A percentile compares a stretch with the other conserved stretches of the same genome.
These are phyloP conservation scores for Botrytis porri DNA, from an alignment of 2,329 filamentous ascomycete species.

Conservation along the genomic window DNA sequence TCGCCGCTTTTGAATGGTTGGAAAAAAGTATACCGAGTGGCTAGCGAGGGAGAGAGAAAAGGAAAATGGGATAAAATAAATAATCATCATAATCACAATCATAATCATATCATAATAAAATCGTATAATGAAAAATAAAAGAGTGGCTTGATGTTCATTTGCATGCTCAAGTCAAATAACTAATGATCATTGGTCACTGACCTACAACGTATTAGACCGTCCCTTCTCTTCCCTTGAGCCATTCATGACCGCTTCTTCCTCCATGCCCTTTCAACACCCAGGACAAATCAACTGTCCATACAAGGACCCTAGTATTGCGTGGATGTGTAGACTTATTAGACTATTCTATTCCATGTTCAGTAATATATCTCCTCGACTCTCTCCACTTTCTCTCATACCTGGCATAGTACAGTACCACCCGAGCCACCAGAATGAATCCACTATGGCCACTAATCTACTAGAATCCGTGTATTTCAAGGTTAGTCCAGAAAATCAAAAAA, in stretches of 20 bases:
- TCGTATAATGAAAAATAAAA: neutral
- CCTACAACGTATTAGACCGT: neutral
- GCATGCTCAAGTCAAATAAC: neutral
- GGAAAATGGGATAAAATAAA: conserved; percentile 1
- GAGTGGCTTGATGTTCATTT: conserved; percentile 5
- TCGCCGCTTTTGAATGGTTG: conserved; percentile 9
- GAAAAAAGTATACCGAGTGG: neutral
- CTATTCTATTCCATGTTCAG: conserved; percentile 2
- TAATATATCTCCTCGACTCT: conserved; percentile 3
- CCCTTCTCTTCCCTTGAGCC: neutral
- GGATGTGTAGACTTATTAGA: neutral
- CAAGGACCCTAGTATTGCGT: conserved; percentile 11
- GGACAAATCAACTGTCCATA: neutral
- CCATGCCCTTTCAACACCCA: neutral
- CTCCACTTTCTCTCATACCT: conserved; percentile 2
- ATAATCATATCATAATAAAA: neutral
- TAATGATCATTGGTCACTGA: neutral
- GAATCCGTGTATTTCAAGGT: neutral
- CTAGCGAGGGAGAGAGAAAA: neutral
- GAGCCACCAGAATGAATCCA: conserved; percentile 5
- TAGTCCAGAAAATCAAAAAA: conserved; percentile 12
- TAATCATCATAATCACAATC: neutral
- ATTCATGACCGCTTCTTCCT: conserved; percentile 9
- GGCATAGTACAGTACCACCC: conserved; percentile 9
- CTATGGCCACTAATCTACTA: conserved; percentile 8